Base-by-base conservation (phyloP, 805 yeast genomes). In the Wickerhamomyces silvicola region DNA sequence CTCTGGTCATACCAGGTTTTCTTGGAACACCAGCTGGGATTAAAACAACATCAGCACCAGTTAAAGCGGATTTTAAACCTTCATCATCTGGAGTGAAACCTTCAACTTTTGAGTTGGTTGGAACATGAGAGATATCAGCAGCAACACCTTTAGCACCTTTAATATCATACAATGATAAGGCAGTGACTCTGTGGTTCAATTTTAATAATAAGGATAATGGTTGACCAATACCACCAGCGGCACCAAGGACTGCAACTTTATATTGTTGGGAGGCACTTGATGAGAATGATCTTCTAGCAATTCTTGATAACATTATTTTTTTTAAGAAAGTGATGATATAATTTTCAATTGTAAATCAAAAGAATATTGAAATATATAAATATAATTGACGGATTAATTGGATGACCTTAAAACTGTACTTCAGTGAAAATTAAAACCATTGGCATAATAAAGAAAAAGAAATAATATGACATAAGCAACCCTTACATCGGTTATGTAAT, bases 1-100 rank as follows among this genome's bases (percentile, higher is more conserved):
- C 97, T 72, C 97, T 83, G 56, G 96, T 85, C 97, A 88, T 88
- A 63, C 97, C 97, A 48, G 97, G 97, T 71, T 87, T 88, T 77
- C 94, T 84, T 70, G 94, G 97, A 37, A 88, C 94, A 71, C 97
- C 97, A 36, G 97, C 97, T 57, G 97, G 96, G 63, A 88, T 84
- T 46, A 88, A 75, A 44, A 88, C 82, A 39, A 88, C 81, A 46
- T 81, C 86, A 37, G 72, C 65, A 50, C 70, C 73, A 42, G 72
- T 77, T 45, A 88, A 76, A 33, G 96, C 90, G 46, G 68, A 68
- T 54, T 70, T 67, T 47, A 88, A 66, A 36, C 83, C 85, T 36
- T 70, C 70, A 44, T 78, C 72, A 44, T 83, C 94, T 48, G 95
- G 94, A 38, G 84, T 72, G 72, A 72, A 88, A 45, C 97, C 97